Conservation (phyloP, 768 basidiomycete genomes). For the Collybiopsis confluens region DNA sequence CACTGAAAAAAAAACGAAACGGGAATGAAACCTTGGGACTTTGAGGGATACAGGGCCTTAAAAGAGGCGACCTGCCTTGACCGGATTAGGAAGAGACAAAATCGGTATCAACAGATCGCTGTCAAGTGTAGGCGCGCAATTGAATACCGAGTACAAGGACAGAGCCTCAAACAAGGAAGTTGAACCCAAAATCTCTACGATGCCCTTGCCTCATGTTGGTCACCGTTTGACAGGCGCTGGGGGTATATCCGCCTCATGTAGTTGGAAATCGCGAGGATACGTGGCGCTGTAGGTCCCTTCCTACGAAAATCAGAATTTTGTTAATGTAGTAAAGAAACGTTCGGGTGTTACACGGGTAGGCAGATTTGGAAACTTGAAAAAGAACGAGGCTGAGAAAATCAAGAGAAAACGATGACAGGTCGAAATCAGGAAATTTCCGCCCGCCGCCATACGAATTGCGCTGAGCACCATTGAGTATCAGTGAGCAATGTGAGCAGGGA, state of each 20-base stretch:
- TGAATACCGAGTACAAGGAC: background rate
- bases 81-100: background rate
- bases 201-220: background rate
- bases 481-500: too few relatives aligned
- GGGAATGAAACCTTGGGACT: background rate
- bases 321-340: too few relatives aligned
- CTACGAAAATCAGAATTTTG: background rate
- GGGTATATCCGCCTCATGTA: conserved; percentile 1
- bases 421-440: too few relatives aligned
- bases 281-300: background rate
- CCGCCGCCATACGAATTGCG: too few relatives aligned
- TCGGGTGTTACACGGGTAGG: background rate
- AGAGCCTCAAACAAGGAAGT: background rate
- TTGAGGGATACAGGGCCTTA: background rate
- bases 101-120: too few relatives aligned
- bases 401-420: background rate
- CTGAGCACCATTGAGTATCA: too few relatives aligned
- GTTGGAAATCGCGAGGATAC: background rate
- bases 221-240: background rate
- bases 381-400: too few relatives aligned
- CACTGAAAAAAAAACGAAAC: background rate
- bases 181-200: background rate
- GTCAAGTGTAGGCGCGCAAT: background rate
- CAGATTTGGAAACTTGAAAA: too few relatives aligned
- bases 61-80: background rate